phyloP scores from a whole-genome alignment of 192 early-diverging fungal species.

The Podila verticillata region DNA sequence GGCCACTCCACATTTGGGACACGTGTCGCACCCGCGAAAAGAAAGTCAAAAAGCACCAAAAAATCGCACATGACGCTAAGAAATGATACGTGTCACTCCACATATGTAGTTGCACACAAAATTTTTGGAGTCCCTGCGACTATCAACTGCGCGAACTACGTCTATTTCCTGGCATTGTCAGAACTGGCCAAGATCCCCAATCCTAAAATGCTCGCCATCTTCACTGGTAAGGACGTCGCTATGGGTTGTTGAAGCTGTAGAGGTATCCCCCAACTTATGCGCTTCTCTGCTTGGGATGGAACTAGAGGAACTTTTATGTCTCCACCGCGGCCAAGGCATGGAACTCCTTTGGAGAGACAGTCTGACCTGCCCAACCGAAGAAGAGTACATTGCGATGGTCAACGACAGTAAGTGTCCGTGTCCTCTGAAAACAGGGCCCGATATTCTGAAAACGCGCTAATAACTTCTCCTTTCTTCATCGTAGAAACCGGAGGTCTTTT shows the following conservation, averaged over 20 bases:
- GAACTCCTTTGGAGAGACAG: conserved; percentile 97
- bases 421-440: background rate
- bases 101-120: conserved; percentile 84
- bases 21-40: too few relatives aligned
- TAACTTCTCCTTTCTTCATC: background rate
- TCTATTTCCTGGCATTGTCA: conserved; percentile 93
- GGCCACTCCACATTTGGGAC: too few relatives aligned
- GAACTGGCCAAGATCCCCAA: conserved; percentile 76
- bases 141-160: conserved; percentile 97
- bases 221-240: conserved; percentile 64
- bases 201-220: conserved; percentile 80
- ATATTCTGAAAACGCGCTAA: background rate
- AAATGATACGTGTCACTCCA: background rate
- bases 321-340: conserved; percentile 98
- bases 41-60: too few relatives aligned
- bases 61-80: too few relatives aligned
- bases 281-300: background rate
- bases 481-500: conserved; percentile 97
- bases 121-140: conserved; percentile 93
- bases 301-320: conserved; percentile 83
- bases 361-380: conserved; percentile 89
- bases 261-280: background rate
- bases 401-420: conserved; percentile 85
- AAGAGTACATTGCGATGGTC: conserved; percentile 95
- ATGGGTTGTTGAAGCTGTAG: background rate